A percentile compares a stretch with the other conserved stretches of the same genome.
Evolutionary conservation across 2,329 filamentous ascomycete species (phyloP).

Genomic region (Sporothrix protearum): DNA sequence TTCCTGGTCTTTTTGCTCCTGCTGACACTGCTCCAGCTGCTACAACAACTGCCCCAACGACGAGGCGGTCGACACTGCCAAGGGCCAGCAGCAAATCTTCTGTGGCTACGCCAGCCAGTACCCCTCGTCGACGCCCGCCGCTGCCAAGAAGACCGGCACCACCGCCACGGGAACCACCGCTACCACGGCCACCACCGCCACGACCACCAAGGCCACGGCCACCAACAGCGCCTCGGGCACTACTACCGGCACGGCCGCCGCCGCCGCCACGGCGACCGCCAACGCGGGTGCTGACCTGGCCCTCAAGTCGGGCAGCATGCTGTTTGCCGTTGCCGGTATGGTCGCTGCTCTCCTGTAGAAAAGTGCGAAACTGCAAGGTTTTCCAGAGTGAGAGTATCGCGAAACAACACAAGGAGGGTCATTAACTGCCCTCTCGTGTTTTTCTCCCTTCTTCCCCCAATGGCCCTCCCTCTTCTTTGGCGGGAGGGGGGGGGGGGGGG

Average conservation of each 20-base stretch:
- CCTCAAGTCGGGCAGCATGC: slow-evolving; percentile 34
- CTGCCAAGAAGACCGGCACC: slow-evolving; percentile 30
- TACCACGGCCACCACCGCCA: slow-evolving; percentile 18
- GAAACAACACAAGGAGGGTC: neutral
- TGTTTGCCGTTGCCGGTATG: slow-evolving; percentile 36
- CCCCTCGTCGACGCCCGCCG: slow-evolving; percentile 35
- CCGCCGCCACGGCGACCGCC: slow-evolving; percentile 27
- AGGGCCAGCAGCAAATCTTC: slow-evolving; percentile 42
- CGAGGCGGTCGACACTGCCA: slow-evolving; percentile 36
- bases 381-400: neutral
- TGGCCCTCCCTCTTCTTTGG: neutral
- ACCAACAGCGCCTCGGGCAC: slow-evolving; percentile 20
- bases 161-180: slow-evolving; percentile 29
- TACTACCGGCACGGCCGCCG: neutral
- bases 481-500: too few relatives aligned
- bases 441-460: neutral
- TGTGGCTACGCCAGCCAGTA: slow-evolving; percentile 47
- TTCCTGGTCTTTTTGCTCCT: too few relatives aligned
- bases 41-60: slow-evolving; percentile 54
- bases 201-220: slow-evolving; percentile 25
- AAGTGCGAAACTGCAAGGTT: neutral
- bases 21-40: slow-evolving; percentile 39
- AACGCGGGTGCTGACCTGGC: slow-evolving; percentile 32
- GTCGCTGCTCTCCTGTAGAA: slow-evolving; percentile 35
- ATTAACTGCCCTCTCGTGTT: neutral